A percentile compares a stretch with the other conserved stretches of the same genome.
These are phyloP conservation scores for Pisolithus marmoratus DNA, from an alignment of 768 basidiomycete genomes.

Conservation along the genomic window DNA sequence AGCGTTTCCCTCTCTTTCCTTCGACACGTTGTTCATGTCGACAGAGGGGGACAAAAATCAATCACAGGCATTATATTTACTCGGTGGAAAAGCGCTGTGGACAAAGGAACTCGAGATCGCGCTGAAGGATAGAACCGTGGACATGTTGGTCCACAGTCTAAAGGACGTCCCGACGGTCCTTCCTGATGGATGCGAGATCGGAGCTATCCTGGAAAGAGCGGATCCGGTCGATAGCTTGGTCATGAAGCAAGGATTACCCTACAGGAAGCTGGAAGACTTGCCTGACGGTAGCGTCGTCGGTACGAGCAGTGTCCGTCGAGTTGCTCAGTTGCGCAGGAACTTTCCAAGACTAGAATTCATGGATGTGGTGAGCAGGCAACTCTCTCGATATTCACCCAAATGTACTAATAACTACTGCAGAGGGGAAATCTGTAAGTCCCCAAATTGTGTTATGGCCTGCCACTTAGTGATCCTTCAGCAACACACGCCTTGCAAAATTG, in stretches of 20 bases:
- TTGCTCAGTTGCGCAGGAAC: constrained; percentile 80
- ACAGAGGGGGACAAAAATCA: constrained; percentile 88
- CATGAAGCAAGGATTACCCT: constrained; percentile 65
- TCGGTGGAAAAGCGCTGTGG: constrained; percentile 93
- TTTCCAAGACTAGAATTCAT: constrained; percentile 75
- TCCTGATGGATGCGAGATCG: constrained; percentile 79
- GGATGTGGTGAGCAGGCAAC: constrained; percentile 68
- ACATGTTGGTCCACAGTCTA: constrained; percentile 87
- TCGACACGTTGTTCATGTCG: constrained; percentile 57
- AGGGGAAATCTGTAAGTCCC: constrained; percentile 78
- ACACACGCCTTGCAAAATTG: constrained; percentile 87
- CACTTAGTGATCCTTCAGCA: constrained; percentile 37
- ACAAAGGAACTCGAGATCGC: constrained; percentile 93
- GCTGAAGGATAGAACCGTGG: constrained; percentile 64
- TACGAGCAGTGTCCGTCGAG: constrained; percentile 87
- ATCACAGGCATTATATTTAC: constrained; percentile 77
- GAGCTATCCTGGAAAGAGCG: constrained; percentile 80
- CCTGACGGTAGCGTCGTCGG: constrained; percentile 90
- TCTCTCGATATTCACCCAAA: background rate
- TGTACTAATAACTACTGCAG: constrained; percentile 30
- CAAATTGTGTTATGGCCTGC: background rate
- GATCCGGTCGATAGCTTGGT: constrained; percentile 87
- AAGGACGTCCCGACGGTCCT: constrained; percentile 93
- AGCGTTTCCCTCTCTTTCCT: constrained; percentile 44
- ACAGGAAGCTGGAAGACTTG: constrained; percentile 73